Evolutionary conservation across 805 yeast genomes (phyloP).

Genomic region (Clavispora asparagi): DNA sequence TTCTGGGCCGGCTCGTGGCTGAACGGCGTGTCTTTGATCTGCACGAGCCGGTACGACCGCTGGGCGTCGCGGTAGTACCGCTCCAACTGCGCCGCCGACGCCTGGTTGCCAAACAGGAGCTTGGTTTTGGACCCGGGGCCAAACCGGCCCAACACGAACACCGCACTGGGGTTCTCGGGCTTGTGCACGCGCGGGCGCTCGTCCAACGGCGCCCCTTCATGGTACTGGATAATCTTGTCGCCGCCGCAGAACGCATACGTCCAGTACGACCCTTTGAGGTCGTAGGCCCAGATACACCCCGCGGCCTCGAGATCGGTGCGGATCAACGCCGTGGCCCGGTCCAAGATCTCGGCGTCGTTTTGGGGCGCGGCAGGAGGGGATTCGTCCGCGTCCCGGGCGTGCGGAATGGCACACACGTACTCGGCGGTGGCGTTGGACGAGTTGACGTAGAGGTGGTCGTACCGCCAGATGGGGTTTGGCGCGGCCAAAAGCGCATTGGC

Average conservation of each 20-base stretch:
- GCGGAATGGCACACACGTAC: constrained; percentile 11
- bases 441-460: not conserved
- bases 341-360: constrained; percentile 6
- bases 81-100: constrained; percentile 9
- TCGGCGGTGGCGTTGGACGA: constrained; percentile 2
- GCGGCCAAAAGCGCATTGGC: constrained; percentile 5
- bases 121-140: constrained; percentile 4
- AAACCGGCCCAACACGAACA: constrained; percentile 35
- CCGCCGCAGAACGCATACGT: constrained; percentile 48
- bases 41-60: constrained; percentile 17
- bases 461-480: not conserved
- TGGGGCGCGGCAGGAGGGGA: not conserved
- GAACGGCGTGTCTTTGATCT: constrained; percentile 11
- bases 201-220: constrained; percentile 22
- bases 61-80: constrained; percentile 21
- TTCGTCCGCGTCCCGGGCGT: not conserved
- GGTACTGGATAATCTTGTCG: constrained; percentile 46
- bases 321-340: constrained; percentile 7
- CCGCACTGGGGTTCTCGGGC: constrained; percentile 25
- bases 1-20: constrained; percentile 18
- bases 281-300: constrained; percentile 14
- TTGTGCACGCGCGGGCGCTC: constrained; percentile 22
- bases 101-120: constrained; percentile 15
- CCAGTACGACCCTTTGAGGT: constrained; percentile 44
- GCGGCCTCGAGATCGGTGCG: constrained; percentile 5